phyloP scores from a whole-genome alignment of 352 stramenopile genomes.

The Thraustochytrium striatum region DNA sequence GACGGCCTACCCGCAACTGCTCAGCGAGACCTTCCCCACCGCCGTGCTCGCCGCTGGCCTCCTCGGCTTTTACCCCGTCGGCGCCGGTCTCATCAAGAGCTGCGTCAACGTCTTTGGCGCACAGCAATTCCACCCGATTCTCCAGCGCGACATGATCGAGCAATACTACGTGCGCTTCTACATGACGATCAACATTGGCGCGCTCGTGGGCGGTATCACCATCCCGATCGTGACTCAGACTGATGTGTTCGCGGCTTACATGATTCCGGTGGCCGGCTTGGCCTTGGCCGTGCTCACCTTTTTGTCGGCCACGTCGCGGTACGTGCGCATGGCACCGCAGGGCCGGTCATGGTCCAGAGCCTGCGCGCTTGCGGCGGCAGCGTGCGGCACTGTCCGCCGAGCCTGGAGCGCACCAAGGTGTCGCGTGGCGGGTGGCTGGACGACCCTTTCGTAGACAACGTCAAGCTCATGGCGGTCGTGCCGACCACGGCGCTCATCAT shows the following conservation, averaged over 20 bases:
- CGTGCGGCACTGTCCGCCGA: constrained; percentile 12
- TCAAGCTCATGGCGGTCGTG: constrained; percentile 49
- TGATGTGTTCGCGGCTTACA: constrained; percentile 62
- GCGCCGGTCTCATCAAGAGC: constrained; percentile 62
- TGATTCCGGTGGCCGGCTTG: constrained; percentile 61
- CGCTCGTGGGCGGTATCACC: constrained; percentile 60
- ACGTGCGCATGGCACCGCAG: constrained; percentile 54
- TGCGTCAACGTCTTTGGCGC: constrained; percentile 67
- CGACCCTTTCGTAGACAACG: constrained; percentile 39
- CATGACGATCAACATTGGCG: constrained; percentile 67
- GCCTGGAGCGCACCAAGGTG: neutral
- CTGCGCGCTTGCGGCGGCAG: neutral
- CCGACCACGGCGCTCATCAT: constrained; percentile 51
- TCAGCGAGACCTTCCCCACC: constrained; percentile 58
- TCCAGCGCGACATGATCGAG: constrained; percentile 62
- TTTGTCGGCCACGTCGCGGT: constrained; percentile 56
- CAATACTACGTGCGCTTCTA: constrained; percentile 68
- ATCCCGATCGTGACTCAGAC: constrained; percentile 61
- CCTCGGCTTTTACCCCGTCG: constrained; percentile 59
- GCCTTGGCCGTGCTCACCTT: constrained; percentile 58
- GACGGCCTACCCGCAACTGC: constrained; percentile 56
- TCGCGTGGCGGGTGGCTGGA: neutral
- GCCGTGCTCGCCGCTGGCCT: constrained; percentile 53
- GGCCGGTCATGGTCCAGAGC: constrained; percentile 19
- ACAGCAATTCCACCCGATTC: constrained; percentile 66